These are phyloP conservation scores for Aurantiochytrium sp. DNA, from an alignment of 108 stramenopile species.

Conservation along the genomic window DNA sequence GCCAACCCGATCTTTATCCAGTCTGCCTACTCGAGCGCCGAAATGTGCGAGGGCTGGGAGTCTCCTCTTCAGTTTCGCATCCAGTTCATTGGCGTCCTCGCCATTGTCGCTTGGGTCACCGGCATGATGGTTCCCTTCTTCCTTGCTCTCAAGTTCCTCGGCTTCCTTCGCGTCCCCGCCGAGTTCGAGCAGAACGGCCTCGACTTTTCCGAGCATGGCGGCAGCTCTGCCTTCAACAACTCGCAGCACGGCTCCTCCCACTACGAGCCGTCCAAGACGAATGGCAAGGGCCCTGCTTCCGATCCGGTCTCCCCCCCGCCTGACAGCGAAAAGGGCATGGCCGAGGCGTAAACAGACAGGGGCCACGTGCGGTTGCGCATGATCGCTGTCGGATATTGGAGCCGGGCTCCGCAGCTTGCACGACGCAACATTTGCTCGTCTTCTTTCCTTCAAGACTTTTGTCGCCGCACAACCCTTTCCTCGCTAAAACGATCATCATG, in stretches of 20 bases:
- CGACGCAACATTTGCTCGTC: no score
- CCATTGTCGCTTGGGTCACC: conserved; percentile 70
- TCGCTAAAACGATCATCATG: no score
- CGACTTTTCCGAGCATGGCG: conserved; percentile 47
- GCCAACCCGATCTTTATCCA: conserved; percentile 35
- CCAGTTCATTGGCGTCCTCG: conserved; percentile 62
- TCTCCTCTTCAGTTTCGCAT: conserved; percentile 34
- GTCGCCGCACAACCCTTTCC: no score
- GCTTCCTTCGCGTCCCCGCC: conserved; percentile 71
- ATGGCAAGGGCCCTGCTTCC: no score
- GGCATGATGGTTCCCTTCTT: conserved; percentile 71
- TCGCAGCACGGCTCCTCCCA: not conserved
- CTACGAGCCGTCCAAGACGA: not conserved
- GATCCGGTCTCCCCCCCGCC: no score
- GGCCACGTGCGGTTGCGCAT: no score
- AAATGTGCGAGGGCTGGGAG: conserved; percentile 36
- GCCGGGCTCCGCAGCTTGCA: no score
- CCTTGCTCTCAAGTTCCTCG: conserved; percentile 47
- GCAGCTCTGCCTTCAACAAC: not conserved
- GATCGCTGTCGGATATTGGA: no score
- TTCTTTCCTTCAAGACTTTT: no score
- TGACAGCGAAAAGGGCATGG: no score
- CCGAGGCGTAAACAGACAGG: no score
- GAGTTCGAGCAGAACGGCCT: conserved; percentile 57
- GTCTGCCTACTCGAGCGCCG: conserved; percentile 38